Conservation (phyloP, 306 rosid genomes). For the Rubus parviflorus region DNA sequence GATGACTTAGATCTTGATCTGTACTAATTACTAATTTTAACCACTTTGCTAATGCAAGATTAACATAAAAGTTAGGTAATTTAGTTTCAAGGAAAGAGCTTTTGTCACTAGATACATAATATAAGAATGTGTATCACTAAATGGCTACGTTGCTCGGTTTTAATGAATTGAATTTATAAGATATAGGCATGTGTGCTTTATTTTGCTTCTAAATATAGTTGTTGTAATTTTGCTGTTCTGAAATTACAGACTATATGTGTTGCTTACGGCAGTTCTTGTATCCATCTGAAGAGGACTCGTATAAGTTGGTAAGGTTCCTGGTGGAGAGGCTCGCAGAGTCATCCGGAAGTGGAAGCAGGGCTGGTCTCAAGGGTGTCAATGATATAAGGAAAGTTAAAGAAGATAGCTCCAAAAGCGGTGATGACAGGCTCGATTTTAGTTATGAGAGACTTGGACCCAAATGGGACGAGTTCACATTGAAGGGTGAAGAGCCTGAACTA, state of each 20-base stretch:
- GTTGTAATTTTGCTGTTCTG: slow-evolving; percentile 36
- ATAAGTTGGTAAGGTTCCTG: slow-evolving; percentile 51
- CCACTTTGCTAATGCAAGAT: too few relatives aligned
- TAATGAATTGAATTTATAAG: background rate
- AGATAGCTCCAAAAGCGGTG: slow-evolving; percentile 16
- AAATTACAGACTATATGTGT: slow-evolving; percentile 48
- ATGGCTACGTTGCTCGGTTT: background rate
- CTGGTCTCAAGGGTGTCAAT: slow-evolving; percentile 9
- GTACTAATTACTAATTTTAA: too few relatives aligned
- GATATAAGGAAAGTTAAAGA: slow-evolving; percentile 28
- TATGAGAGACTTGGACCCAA: slow-evolving; percentile 28
- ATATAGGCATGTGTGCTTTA: slow-evolving; percentile 1
- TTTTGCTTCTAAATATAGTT: slow-evolving; percentile 17
- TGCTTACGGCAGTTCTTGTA: slow-evolving; percentile 68
- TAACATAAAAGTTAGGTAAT: background rate
- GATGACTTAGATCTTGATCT: background rate
- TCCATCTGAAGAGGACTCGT: slow-evolving; percentile 65
- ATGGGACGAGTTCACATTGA: slow-evolving; percentile 43
- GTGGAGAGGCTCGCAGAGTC: slow-evolving; percentile 58
- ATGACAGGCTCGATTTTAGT: slow-evolving; percentile 25
- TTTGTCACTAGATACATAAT: background rate
- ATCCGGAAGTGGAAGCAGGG: slow-evolving; percentile 34
- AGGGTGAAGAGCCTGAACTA: slow-evolving; percentile 24
- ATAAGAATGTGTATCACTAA: background rate
- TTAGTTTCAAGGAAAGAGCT: background rate